Evolutionary conservation across 768 basidiomycete species (phyloP), one percentile per base, ranked within the genome.

Genomic region (Amanita jacksonii): DNA sequence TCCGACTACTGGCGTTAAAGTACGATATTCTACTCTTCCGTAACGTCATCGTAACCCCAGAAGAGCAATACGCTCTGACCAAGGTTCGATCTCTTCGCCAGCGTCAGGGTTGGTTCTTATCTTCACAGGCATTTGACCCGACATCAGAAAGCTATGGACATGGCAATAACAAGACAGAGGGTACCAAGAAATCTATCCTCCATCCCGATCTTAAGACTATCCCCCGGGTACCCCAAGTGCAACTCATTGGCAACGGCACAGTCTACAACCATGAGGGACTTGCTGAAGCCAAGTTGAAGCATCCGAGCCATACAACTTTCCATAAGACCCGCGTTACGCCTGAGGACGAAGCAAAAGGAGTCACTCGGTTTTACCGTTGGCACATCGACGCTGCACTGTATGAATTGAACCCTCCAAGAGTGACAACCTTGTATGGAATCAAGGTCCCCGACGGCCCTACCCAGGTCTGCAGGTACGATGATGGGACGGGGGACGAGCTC

Each of bases 191-290:
- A 55, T 90, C 88, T 3, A 83, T 92, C 53, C 76, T 91, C 10
- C 87, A 90, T 56, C 85, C 88, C 0, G 85, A 91, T 58, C 75
- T 92, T 54, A 93, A 90, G 69, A 91, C 86, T 30, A 88, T 94
- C 49, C 88, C 91, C 1, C 74, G 81, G 18, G 79, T 85, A 1
- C 86, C 87, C 1, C 86, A 92, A 56, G 91, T 94, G 1, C 91
- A 94, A 59, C 78, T 93, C 43, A 92, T 93, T 56, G 90, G 90
- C 6, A 91, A 92, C 54, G 90, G 91, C 5, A 74, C 65, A 0
- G 81, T 90, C 8, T 79, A 79, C 54, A 64, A 84, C 57, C 81
- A 90, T 66, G 84, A 88, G 59, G 88, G 88, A 7, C 72, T 91
- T 16, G 76, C 78, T 1, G 73, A 78, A 54, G 82, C 82, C 13